Base-by-base conservation (phyloP, 768 basidiomycete species). In the Boletus eberwhitei region DNA sequence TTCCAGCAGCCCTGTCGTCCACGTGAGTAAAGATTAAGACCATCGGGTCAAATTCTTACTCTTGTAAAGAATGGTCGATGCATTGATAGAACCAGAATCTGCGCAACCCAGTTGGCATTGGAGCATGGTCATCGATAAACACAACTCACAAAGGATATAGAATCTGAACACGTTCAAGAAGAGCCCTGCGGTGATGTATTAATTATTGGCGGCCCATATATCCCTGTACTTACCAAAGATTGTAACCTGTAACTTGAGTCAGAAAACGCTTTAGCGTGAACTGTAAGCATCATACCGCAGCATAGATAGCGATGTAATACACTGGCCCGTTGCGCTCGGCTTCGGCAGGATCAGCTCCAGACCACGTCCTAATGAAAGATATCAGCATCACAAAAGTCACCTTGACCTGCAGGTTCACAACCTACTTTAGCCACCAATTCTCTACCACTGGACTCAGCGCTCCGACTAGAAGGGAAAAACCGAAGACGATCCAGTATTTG, bases 1-100 rank as follows among this genome's bases (percentile, higher is more conserved):
- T 64, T 95, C 88, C 26, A 95, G 73, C 37, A 95, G 77, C 35
- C 76, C 82, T 61, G 24, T 43, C 12, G 26, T 37, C 35, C 16
- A 5, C 4, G 17, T 69, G 37, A 73, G 64, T 46, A 52, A 41
- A 24, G n/a, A 26, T 16, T 22, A n/a, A 19, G 26, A 52, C 38
- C 2, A 2, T 6, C 7, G 19, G 8, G 13, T 26, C 6, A 21
- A 48, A n/a, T 53, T 32, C 58, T 32, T 56, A 86, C 86, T 74
- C 65, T 89, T 77, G 72, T 96, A 92, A 14, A 95, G 76, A 17
- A 87, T 81, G 3, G 76, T 79, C 2, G 90, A 93, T 3, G 92
- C 91, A 53, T 81, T 82, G 56, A 96, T 86, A n/a, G 88, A 88
- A 14, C 93, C 93, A 21, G 71, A 74, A 69, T 94, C 84, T 77